Percentiles rank a stretch among this genome's conserved stretches.
Conservation (phyloP, 2,329 filamentous ascomycete species). For the Fusarium incarnatum region DNA sequence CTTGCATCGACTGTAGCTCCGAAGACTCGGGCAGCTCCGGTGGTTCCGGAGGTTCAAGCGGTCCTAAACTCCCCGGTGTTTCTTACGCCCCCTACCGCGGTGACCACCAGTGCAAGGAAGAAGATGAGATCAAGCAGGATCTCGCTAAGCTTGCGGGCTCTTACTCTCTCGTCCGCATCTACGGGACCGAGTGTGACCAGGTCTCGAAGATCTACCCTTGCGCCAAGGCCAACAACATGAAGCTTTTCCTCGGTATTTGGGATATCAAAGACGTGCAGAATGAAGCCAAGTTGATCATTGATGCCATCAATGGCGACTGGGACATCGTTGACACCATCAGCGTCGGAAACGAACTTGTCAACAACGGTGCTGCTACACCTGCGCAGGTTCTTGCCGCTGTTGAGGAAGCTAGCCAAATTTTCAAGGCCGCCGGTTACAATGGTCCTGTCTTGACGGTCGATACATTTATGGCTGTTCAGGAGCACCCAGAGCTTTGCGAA, state of each 20-base stretch:
- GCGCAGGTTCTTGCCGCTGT: constrained; percentile 69
- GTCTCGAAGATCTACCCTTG: constrained; percentile 71
- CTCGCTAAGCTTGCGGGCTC: constrained; percentile 64
- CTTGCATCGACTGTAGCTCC: background rate
- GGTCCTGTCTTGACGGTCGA: constrained; percentile 85
- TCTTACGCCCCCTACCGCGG: constrained; percentile 63
- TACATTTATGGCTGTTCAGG: constrained; percentile 75
- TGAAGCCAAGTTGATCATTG: constrained; percentile 71
- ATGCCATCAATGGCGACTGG: constrained; percentile 74
- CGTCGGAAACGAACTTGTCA: constrained; percentile 85
- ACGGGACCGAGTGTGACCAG: constrained; percentile 84
- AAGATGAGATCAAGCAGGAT: constrained; percentile 72
- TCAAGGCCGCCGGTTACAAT: constrained; percentile 72
- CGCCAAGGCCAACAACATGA: constrained; percentile 72
- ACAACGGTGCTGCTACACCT: constrained; percentile 67
- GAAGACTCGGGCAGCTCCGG: constrained; percentile 2
- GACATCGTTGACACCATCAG: constrained; percentile 75
- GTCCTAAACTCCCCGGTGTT: constrained; percentile 53
- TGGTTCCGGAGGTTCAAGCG: background rate
- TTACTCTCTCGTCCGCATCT: constrained; percentile 77
- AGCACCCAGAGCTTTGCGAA: constrained; percentile 76
- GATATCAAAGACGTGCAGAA: constrained; percentile 66
- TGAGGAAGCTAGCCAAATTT: constrained; percentile 64
- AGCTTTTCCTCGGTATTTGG: constrained; percentile 81
- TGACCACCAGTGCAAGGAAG: constrained; percentile 73